Conservation (phyloP, 805 yeast species). For the Candida namnaoensis region DNA sequence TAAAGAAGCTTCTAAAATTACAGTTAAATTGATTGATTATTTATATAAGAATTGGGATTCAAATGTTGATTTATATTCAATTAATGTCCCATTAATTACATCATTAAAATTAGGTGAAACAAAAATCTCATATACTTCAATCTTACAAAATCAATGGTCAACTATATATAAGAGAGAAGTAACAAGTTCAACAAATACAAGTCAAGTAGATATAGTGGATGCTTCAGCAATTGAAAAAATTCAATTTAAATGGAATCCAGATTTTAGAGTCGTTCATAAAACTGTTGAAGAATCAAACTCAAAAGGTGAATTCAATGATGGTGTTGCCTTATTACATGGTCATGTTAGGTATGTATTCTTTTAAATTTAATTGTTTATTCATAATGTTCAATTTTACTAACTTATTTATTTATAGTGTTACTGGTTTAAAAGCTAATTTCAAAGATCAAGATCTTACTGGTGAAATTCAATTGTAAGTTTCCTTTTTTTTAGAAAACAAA, state of each 20-base stretch:
- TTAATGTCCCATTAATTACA: slow-evolving; percentile 73
- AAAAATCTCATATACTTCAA: slow-evolving; percentile 65
- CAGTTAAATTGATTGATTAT: slow-evolving; percentile 55
- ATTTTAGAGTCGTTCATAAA: slow-evolving; percentile 59
- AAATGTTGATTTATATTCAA: slow-evolving; percentile 63
- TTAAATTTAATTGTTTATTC: neutral
- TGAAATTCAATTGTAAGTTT: slow-evolving; percentile 35
- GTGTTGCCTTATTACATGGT: slow-evolving; percentile 21
- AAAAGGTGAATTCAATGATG: slow-evolving; percentile 17
- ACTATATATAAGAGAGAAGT: slow-evolving; percentile 36
- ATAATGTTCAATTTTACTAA: slow-evolving; percentile 15
- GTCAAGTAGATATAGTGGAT: slow-evolving; percentile 38
- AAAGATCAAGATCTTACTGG: slow-evolving; percentile 47
- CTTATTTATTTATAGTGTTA: slow-evolving; percentile 58
- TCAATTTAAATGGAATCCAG: slow-evolving; percentile 76
- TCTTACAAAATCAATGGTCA: slow-evolving; percentile 75
- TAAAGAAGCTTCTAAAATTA: slow-evolving; percentile 55
- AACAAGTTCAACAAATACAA: slow-evolving; percentile 5
- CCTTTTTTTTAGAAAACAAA: too few relatives aligned
- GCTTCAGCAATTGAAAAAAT: slow-evolving; percentile 32
- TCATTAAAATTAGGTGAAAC: slow-evolving; percentile 45
- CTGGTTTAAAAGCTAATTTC: slow-evolving; percentile 69
- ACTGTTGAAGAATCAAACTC: slow-evolving; percentile 30
- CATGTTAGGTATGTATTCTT: slow-evolving; percentile 16
- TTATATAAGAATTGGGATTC: slow-evolving; percentile 50